phyloP scores from a whole-genome alignment of 345 rosid genomes.

The Gynandropsis gynandra region DNA sequence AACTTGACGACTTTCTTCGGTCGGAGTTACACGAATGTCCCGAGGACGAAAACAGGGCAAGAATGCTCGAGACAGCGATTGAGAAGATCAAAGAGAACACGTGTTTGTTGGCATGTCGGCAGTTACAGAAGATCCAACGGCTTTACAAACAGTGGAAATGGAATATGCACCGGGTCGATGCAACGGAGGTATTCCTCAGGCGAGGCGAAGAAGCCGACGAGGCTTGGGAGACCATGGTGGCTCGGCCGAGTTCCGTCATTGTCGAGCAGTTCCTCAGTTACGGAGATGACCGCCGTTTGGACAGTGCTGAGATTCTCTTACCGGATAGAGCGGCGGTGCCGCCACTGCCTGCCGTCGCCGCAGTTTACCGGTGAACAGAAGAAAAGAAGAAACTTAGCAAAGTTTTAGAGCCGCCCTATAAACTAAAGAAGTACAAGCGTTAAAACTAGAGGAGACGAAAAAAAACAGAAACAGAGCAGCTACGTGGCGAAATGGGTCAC shows the following conservation, averaged over 20 bases:
- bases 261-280: conserved; percentile 43
- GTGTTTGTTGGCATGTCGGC: conserved; percentile 44
- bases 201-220: conserved; percentile 50
- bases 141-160: conserved; percentile 45
- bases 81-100: conserved; percentile 55
- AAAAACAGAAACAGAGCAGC: conserved; percentile 14
- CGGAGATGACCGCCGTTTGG: conserved; percentile 23
- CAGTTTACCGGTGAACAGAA: conserved; percentile 40
- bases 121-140: conserved; percentile 48
- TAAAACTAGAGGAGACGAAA: not conserved
- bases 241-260: conserved; percentile 42
- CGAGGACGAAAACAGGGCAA: conserved; percentile 24
- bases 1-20: conserved; percentile 53
- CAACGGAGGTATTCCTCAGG: conserved; percentile 55
- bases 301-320: conserved; percentile 22
- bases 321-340: conserved; percentile 27
- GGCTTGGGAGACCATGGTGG: conserved; percentile 60
- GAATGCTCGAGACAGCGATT: conserved; percentile 42
- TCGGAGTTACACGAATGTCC: conserved; percentile 18
- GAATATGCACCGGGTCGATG: conserved; percentile 72
- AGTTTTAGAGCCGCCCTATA: not conserved
- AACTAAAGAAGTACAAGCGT: not conserved
- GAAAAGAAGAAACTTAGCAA: conserved; percentile 6
- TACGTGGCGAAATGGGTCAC: conserved; percentile 26
- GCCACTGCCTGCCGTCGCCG: conserved; percentile 37